phyloP scores from a whole-genome alignment of 1,284 basidiomycete species.

The Trametes polyzona region DNA sequence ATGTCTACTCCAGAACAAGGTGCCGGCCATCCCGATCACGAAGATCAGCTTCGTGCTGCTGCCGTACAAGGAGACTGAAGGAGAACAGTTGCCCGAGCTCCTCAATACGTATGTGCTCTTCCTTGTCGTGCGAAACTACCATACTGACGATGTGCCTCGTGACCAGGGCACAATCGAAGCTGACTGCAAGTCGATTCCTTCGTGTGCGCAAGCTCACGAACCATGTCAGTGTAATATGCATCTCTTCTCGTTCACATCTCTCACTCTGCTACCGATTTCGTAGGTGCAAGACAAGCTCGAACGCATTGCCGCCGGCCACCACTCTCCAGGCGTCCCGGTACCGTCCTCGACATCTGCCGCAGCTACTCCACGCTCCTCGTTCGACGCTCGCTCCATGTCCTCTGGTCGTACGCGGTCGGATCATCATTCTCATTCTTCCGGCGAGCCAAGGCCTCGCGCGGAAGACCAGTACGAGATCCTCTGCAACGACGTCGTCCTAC shows the following conservation, averaged over 20 bases:
- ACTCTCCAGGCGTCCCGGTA: slow-evolving; percentile 27
- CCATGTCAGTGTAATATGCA: slow-evolving; percentile 62
- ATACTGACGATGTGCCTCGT: slow-evolving; percentile 6
- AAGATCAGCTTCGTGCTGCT: slow-evolving; percentile 91
- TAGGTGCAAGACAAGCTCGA: slow-evolving; percentile 90
- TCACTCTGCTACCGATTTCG: not conserved
- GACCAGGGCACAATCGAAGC: slow-evolving; percentile 72
- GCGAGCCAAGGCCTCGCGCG: slow-evolving; percentile 42
- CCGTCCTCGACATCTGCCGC: slow-evolving; percentile 38
- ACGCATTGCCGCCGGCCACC: slow-evolving; percentile 41
- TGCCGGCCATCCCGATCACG: slow-evolving; percentile 49
- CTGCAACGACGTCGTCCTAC: slow-evolving; percentile 82
- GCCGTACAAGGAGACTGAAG: slow-evolving; percentile 68
- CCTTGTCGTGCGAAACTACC: slow-evolving; percentile 14
- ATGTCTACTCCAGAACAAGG: slow-evolving; percentile 77
- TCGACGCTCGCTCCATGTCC: slow-evolving; percentile 40
- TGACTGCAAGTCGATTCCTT: slow-evolving; percentile 87
- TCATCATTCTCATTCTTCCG: too few relatives aligned
- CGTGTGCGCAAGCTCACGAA: slow-evolving; percentile 82
- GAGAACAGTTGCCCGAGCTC: slow-evolving; percentile 71
- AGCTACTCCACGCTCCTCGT: slow-evolving; percentile 49
- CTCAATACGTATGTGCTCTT: slow-evolving; percentile 67
- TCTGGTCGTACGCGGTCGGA: slow-evolving; percentile 21
- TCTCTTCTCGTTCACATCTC: too few relatives aligned
- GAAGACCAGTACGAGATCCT: slow-evolving; percentile 88